Evolutionary conservation across 148 eudicot genomes (phyloP), one percentile per base, ranked within the genome.

Genomic region (Cornus controversa): DNA sequence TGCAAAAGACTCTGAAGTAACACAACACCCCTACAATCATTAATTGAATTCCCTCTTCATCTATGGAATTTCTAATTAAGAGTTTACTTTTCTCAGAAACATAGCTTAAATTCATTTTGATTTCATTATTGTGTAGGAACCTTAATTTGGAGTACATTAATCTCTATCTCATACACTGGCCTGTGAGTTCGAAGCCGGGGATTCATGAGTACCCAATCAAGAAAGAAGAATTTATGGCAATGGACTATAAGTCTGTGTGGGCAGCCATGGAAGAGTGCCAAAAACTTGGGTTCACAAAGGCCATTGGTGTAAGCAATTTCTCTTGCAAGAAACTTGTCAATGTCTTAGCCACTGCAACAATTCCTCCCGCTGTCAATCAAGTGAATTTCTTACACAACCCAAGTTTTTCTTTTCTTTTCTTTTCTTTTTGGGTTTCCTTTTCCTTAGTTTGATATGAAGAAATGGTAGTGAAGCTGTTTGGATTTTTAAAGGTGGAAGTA

Each of bases 241-340:
- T 86, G 79, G 91, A 85, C 68, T 72, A 77, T 24, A 88, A 88
- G 75, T 75, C 85, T 66, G 91, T 88, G 1, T 90, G 91, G 93
- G 79, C 67, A 27, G 92, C 92, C 53, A 87, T 91, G 91, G 91
- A 91, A 73, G 87, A 87, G 64, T 91, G 93, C 80, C 86, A 82
- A 25, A 84, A 78, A 75, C 87, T 86, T 42, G 92, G 92, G 29
- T 91, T 89, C 24, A 67, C 89, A 2, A 89, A 85, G 67, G 86
- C 91, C 25, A 86, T 91, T 75, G 93, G 93, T 50, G 89, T 91
- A 57, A 85, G 94, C 83, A 90, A 90, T 53, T 91, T 85, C 77
- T 72, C 92, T n/a, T 79, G 83, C 75, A 83, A 85, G 82, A 91
- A 85, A 79, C 89, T 89, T 7, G 47, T 72, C n/a, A 76, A 86